These are phyloP conservation scores for Escallonia herrerae DNA, from an alignment of 129 eudicot species.

Conservation along the genomic window DNA sequence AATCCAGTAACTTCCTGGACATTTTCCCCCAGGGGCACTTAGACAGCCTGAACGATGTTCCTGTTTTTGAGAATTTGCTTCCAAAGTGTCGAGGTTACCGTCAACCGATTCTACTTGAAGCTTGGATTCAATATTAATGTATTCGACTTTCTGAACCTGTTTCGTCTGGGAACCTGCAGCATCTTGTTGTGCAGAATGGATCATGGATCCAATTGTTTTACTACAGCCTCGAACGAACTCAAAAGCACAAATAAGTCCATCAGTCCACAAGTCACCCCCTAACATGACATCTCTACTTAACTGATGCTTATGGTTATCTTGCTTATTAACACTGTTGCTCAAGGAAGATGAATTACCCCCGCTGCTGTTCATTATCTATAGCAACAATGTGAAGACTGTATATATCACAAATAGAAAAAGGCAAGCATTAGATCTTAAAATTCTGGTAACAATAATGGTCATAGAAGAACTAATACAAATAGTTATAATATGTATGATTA, in stretches of 20 bases:
- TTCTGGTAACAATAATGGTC: no score
- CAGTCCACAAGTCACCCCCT: slow-evolving; percentile 53
- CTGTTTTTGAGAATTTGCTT: slow-evolving; percentile 4
- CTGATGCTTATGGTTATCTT: slow-evolving; percentile 37
- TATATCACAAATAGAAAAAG: no score
- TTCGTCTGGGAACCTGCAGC: slow-evolving; percentile 1
- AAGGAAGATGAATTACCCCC: slow-evolving; percentile 14
- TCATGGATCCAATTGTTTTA: slow-evolving; percentile 23
- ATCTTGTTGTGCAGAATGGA: slow-evolving; percentile 18
- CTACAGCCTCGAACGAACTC: slow-evolving; percentile 42
- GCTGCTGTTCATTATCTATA: background rate
- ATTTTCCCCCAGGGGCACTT: slow-evolving; percentile 12
- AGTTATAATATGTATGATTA: no score
- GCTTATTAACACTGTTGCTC: slow-evolving; percentile 23
- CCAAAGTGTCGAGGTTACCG: slow-evolving; percentile 9
- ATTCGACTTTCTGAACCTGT: slow-evolving; percentile 7
- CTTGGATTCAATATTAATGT: background rate
- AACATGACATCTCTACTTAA: slow-evolving; percentile 24
- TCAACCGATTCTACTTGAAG: slow-evolving; percentile 12
- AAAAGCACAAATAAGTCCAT: slow-evolving; percentile 68
- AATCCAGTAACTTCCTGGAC: slow-evolving; percentile 34
- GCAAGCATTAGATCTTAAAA: no score
- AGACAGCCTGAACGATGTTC: slow-evolving; percentile 8
- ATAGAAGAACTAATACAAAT: no score
- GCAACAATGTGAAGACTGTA: no score